phyloP scores from a whole-genome alignment of 2,329 filamentous ascomycete species.

The Fusarium foetens region DNA sequence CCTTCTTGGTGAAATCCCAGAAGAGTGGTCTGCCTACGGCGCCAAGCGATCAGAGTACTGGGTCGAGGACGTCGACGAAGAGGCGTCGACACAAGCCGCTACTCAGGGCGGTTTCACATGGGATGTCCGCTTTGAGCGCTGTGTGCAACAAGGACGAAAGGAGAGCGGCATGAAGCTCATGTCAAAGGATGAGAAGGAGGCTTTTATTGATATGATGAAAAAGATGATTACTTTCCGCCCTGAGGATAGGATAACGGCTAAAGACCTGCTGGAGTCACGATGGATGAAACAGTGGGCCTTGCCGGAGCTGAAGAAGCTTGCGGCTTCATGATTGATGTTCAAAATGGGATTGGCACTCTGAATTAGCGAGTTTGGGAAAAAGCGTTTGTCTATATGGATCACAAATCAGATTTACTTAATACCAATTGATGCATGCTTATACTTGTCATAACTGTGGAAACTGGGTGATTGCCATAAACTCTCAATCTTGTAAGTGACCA shows the following conservation, averaged over 20 bases:
- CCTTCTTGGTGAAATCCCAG: slow-evolving; percentile 34
- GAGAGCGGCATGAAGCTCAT: slow-evolving; percentile 31
- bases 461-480: not conserved
- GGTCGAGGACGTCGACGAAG: slow-evolving; percentile 18
- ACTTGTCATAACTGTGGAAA: not conserved
- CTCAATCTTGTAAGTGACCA: not conserved
- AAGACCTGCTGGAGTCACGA: slow-evolving; percentile 27
- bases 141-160: slow-evolving; percentile 30
- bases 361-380: slow-evolving; percentile 30
- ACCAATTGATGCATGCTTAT: slow-evolving; percentile 1
- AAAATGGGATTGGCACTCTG: slow-evolving; percentile 9
- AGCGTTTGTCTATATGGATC: not conserved
- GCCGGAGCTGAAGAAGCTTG: slow-evolving; percentile 28
- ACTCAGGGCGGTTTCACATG: slow-evolving; percentile 8
- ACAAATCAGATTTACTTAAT: not conserved
- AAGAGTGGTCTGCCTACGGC: slow-evolving; percentile 33
- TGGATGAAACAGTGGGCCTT: slow-evolving; percentile 39
- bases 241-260: slow-evolving; percentile 20
- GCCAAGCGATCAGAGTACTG: slow-evolving; percentile 26
- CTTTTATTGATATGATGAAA: slow-evolving; percentile 37
- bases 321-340: slow-evolving; percentile 10
- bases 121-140: slow-evolving; percentile 30
- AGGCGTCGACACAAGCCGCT: slow-evolving; percentile 3
- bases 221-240: slow-evolving; percentile 33
- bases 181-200: slow-evolving; percentile 30